Evolutionary conservation across 1,284 basidiomycete genomes (phyloP), one percentile per base, ranked within the genome.

Genomic region (Mrakiaceae sp.): DNA sequence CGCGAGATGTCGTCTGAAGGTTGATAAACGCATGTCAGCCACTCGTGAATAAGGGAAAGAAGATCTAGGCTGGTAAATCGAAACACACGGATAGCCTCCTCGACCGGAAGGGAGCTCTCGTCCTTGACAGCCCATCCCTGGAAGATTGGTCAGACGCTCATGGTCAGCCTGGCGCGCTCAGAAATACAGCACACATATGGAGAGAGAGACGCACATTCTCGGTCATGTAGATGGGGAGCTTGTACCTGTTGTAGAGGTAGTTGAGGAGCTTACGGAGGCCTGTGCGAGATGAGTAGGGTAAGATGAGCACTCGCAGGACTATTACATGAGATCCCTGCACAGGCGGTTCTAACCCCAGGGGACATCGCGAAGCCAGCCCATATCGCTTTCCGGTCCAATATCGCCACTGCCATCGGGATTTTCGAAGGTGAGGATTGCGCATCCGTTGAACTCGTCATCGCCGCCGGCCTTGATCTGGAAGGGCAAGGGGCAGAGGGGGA

Each of bases 71-170:
- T 58, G 14, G 14, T n/a, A 16, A 42, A 44, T 58, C 7, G 47
- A 54, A 9, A 12, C 44, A 9, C 27, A 56, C 54, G 54, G 5
- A 56, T 12, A 9, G 84, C 85, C 60, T 84, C 78, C 54, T 82
- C 80, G 4, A 80, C 69, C 0, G 82, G 70, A 71, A 82, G 79
- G 11, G 70, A 71, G 70, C 80, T 77, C 74, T 90, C 87, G 70
- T 83, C 81, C 72, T 84, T 86, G 66, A 84, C 82, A 0, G 86
- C 81, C 71, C 87, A 88, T 0, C 86, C 86, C 72, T 87, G 87
- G 27, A 27, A 27, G 27, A 27, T 75, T 87, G 3, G 84, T 87
- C 44, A 86, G 80, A 51, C 16, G 60, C 11, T 43, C n/a, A 43
- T 56, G 52, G 48, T 16, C 16, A 54, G 12, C 8, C 3, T 52